Evolutionary conservation across 2,329 filamentous ascomycete species (phyloP).

Genomic region (Lasiodiplodia sp.): DNA sequence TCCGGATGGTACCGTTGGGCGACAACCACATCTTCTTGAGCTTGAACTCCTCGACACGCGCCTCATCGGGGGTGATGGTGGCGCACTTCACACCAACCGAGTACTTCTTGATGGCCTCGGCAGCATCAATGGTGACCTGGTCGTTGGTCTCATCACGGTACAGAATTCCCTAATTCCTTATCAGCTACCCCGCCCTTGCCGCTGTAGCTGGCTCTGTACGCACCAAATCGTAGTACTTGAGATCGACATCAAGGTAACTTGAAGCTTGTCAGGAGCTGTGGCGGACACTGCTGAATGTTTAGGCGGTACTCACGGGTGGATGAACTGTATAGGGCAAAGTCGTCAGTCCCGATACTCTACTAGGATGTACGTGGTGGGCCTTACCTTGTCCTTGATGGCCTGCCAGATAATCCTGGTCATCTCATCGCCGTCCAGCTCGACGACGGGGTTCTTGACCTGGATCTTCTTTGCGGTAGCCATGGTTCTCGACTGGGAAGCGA

Average conservation of each 20-base stretch:
- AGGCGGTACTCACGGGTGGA: constrained; percentile 67
- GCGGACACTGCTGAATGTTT: neutral
- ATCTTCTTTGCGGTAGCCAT: constrained; percentile 74
- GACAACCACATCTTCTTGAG: constrained; percentile 99
- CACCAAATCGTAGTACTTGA: constrained; percentile 94
- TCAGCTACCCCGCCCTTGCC: constrained; percentile 26
- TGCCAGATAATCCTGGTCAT: constrained; percentile 99
- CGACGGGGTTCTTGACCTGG: constrained; percentile 98
- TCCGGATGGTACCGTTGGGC: constrained; percentile 86
- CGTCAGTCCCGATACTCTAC: neutral
- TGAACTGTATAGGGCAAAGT: constrained; percentile 65
- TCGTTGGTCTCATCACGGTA: constrained; percentile 97
- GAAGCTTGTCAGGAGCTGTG: constrained; percentile 29
- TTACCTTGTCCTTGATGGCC: constrained; percentile 92
- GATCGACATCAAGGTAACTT: constrained; percentile 89
- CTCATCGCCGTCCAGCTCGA: constrained; percentile 92
- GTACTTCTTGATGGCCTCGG: constrained; percentile 99
- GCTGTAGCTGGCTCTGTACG: constrained; percentile 31
- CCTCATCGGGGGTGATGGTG: constrained; percentile 98
- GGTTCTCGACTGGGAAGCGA: constrained; percentile 38
- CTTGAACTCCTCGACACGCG: constrained; percentile 95
- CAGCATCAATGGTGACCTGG: constrained; percentile 92
- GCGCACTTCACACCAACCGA: constrained; percentile 98
- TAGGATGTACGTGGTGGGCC: constrained; percentile 25
- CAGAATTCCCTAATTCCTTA: constrained; percentile 69